Conservation (phyloP, 2,329 filamentous ascomycete species). For the Xylariales sp. region DNA sequence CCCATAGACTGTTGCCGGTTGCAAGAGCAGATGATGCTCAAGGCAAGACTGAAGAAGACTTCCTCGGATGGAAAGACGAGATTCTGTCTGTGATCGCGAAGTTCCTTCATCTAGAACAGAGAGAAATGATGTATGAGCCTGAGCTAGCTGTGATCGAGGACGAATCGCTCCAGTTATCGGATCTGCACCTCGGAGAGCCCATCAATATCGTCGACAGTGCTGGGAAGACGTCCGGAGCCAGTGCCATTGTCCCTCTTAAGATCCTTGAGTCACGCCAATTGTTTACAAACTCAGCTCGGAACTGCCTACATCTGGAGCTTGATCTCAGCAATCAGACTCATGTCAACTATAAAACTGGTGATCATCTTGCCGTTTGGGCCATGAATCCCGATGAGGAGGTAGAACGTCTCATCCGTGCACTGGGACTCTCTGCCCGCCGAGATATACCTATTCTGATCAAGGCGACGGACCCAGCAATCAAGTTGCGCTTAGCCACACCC, state of each 20-base stretch:
- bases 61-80: conserved; percentile 28
- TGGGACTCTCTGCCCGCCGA: conserved; percentile 19
- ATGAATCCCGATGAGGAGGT: conserved; percentile 31
- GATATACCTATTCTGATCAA: conserved; percentile 19
- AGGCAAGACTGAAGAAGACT: conserved; percentile 30
- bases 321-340: conserved; percentile 24
- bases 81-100: conserved; percentile 18
- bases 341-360: conserved; percentile 32
- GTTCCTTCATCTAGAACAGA: conserved; percentile 6
- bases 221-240: conserved; percentile 3
- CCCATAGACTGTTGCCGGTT: conserved; percentile 18
- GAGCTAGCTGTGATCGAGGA: conserved; percentile 14
- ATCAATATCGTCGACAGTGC: conserved; percentile 2
- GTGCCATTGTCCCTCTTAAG: conserved; percentile 12
- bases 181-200: conserved; percentile 18
- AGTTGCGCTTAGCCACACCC: conserved; percentile 23
- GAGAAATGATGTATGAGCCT: conserved; percentile 13
- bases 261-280: conserved; percentile 16
- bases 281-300: conserved; percentile 16
- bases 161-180: conserved; percentile 12
- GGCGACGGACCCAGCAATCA: conserved; percentile 9
- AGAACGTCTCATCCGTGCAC: conserved; percentile 20
- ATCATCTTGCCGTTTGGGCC: conserved; percentile 35
- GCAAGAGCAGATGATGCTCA: conserved; percentile 27
- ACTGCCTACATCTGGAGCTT: conserved; percentile 33